Conservation (phyloP, 2,329 filamentous ascomycete genomes). For the Pseudodiploospora longispora region DNA sequence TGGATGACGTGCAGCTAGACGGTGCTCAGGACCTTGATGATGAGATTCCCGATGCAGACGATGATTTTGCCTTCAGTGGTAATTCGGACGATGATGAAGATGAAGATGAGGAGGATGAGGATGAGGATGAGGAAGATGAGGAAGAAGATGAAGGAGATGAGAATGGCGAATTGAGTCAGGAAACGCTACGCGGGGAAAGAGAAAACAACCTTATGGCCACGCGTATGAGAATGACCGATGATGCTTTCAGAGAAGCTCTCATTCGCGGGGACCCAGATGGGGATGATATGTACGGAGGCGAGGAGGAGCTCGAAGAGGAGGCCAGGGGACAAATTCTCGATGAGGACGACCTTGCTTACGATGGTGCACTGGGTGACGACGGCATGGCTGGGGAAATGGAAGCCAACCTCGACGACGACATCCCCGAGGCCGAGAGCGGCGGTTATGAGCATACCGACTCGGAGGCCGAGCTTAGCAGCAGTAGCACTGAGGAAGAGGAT, state of each 20-base stretch:
- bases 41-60: slow-evolving; percentile 62
- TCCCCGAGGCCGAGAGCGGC: slow-evolving; percentile 55
- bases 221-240: slow-evolving; percentile 48
- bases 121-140: slow-evolving; percentile 29
- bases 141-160: slow-evolving; percentile 34
- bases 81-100: slow-evolving; percentile 34
- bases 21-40: slow-evolving; percentile 58
- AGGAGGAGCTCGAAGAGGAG: slow-evolving; percentile 47
- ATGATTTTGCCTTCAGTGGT: slow-evolving; percentile 42
- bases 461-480: slow-evolving; percentile 53
- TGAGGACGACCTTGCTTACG: slow-evolving; percentile 49
- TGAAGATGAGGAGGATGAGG: slow-evolving; percentile 35
- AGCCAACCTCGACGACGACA: slow-evolving; percentile 62
- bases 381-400: slow-evolving; percentile 43
- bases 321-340: slow-evolving; percentile 52
- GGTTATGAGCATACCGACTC: slow-evolving; percentile 74
- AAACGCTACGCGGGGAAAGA: slow-evolving; percentile 33
- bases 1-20: slow-evolving; percentile 50
- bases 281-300: slow-evolving; percentile 43
- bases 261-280: slow-evolving; percentile 41
- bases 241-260: slow-evolving; percentile 53
- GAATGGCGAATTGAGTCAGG: slow-evolving; percentile 31
- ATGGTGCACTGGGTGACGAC: slow-evolving; percentile 17
- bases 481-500: slow-evolving; percentile 29
- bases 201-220: slow-evolving; percentile 42